Evolutionary conservation across 164 flowering plant genomes (phyloP).

Genomic region (Chimonanthus praecox): DNA sequence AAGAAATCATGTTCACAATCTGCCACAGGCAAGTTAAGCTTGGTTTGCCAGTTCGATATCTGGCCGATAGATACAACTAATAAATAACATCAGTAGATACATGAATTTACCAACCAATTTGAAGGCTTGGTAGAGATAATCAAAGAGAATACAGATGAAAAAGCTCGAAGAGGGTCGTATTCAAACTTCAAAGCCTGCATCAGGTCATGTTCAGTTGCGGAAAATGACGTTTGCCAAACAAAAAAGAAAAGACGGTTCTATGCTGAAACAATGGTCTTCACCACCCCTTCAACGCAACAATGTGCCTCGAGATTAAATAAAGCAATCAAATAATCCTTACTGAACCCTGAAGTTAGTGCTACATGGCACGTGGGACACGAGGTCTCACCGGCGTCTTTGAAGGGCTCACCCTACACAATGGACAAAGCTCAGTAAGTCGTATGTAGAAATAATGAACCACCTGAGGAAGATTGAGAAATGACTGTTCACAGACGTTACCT

Average conservation of each 20-base stretch:
- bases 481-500: slow-evolving; percentile 35
- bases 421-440: background rate
- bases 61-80: background rate
- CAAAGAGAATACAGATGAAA: background rate
- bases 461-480: background rate
- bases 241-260: slow-evolving; percentile 8
- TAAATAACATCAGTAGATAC: background rate
- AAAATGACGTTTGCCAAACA: slow-evolving; percentile 11
- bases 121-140: slow-evolving; percentile 1
- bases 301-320: slow-evolving; percentile 7
- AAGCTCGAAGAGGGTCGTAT: background rate
- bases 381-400: slow-evolving; percentile 98
- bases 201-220: slow-evolving; percentile 6
- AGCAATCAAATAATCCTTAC: slow-evolving; percentile 3
- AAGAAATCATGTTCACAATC: background rate
- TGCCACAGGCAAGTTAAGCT: background rate
- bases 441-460: no score
- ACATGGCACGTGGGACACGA: slow-evolving; percentile 50
- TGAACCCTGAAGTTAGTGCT: slow-evolving; percentile 10
- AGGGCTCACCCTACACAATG: slow-evolving; percentile 78
- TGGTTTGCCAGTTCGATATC: background rate
- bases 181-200: slow-evolving; percentile 1
- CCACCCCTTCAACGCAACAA: slow-evolving; percentile 15
- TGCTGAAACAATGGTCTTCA: slow-evolving; percentile 13
- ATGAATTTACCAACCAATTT: background rate